Evolutionary conservation across 2,329 filamentous ascomycete species (phyloP).

Genomic region (Bimuria novae-zelandiae): DNA sequence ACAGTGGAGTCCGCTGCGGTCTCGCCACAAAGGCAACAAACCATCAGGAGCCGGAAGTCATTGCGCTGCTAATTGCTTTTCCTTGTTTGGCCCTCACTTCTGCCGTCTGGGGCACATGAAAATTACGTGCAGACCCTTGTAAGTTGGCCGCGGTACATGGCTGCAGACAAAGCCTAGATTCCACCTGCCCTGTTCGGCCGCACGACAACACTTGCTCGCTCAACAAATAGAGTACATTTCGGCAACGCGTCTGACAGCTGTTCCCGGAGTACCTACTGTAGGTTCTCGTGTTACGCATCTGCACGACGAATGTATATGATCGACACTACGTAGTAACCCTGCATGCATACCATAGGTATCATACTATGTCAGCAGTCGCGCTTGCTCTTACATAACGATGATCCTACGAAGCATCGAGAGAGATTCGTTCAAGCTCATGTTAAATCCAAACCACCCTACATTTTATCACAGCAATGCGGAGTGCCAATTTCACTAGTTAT

Average conservation of each 20-base stretch:
- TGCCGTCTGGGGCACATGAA: not conserved
- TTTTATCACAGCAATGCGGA: too few species aligned
- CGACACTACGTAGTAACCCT: too few species aligned
- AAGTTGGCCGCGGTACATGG: constrained; percentile 1
- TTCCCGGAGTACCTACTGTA: not conserved
- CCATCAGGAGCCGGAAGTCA: not conserved
- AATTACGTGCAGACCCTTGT: not conserved
- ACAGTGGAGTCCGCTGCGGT: not conserved
- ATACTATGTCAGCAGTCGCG: too few species aligned
- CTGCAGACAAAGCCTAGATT: not conserved
- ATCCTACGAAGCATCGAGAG: too few species aligned
- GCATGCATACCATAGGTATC: too few species aligned
- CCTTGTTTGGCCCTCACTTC: not conserved
- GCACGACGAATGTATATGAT: too few species aligned
- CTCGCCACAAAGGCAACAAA: not conserved
- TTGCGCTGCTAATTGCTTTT: not conserved
- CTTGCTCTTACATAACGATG: too few species aligned
- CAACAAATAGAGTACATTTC: too few species aligned
- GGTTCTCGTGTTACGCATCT: too few species aligned
- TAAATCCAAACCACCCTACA: too few species aligned
- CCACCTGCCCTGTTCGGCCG: not conserved
- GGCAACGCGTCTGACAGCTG: not conserved
- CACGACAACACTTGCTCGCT: not conserved
- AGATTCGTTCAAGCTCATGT: too few species aligned
- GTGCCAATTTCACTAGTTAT: too few species aligned